A percentile compares a stretch with the other conserved stretches of the same genome.
phyloP scores from a whole-genome alignment of 2,329 filamentous ascomycete genomes.

The Pezicula radicicola region DNA sequence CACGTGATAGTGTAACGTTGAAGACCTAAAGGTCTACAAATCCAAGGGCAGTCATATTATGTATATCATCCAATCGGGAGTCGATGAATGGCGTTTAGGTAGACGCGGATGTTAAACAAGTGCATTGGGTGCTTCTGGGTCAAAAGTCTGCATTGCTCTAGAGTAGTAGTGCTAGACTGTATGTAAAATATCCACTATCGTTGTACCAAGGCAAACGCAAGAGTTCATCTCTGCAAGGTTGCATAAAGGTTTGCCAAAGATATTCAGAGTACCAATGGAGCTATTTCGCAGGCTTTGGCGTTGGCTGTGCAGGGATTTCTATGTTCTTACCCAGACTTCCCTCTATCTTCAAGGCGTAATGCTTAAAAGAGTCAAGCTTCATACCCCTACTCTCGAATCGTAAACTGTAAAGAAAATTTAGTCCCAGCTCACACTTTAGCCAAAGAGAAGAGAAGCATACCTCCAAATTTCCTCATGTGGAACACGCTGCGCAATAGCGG shows the following conservation, averaged over 20 bases:
- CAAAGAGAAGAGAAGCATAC: not conserved
- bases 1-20: not conserved
- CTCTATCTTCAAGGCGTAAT: not conserved
- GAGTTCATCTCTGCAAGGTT: not conserved
- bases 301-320: not conserved
- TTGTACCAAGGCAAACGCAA: not conserved
- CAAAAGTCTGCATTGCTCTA: slow-evolving; percentile 11
- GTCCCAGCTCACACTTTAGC: not conserved
- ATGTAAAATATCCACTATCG: slow-evolving; percentile 18
- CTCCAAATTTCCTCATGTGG: not conserved
- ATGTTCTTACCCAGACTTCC: not conserved
- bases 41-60: slow-evolving; percentile 3
- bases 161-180: slow-evolving; percentile 15
- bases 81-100: slow-evolving; percentile 17
- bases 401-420: not conserved
- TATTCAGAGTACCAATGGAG: not conserved
- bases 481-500: not conserved
- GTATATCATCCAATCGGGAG: slow-evolving; percentile 15
- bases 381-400: not conserved
- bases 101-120: slow-evolving; percentile 13
- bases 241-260: not conserved
- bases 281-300: not conserved
- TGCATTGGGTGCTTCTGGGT: not conserved
- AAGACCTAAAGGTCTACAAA: not conserved
- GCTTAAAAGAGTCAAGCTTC: not conserved